Conservation (phyloP, 441 rosid genomes). For the Gossypium laxum region DNA sequence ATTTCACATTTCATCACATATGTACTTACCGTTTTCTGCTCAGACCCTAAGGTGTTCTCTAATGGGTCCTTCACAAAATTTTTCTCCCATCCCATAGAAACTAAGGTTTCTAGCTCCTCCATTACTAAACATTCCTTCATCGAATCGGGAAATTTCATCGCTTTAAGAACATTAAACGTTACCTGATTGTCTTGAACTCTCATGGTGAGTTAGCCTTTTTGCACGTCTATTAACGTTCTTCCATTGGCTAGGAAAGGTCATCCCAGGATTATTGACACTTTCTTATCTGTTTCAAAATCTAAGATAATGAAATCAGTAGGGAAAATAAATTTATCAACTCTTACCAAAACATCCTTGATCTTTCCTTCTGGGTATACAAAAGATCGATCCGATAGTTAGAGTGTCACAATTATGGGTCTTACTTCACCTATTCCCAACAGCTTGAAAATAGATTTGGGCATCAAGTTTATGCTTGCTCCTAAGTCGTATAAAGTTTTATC, state of each 20-base stretch:
- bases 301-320: background rate
- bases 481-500: background rate
- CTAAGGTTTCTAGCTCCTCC: background rate
- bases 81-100: background rate
- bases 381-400: background rate
- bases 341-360: background rate
- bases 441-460: background rate
- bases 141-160: background rate
- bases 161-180: no score
- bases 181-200: background rate
- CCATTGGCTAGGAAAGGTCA: background rate
- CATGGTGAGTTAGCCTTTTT: background rate
- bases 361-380: background rate
- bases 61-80: background rate
- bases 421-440: background rate
- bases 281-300: background rate
- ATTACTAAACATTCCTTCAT: background rate
- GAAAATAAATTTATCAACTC: background rate
- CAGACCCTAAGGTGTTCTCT: background rate
- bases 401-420: background rate
- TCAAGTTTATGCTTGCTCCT: background rate
- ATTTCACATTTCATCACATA: background rate
- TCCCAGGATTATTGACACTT: background rate
- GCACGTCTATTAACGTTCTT: background rate
- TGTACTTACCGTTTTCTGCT: background rate